Evolutionary conservation across 106 monocot species (phyloP), one percentile per base, ranked within the genome.

Genomic region (Dendrobium huoshanense): DNA sequence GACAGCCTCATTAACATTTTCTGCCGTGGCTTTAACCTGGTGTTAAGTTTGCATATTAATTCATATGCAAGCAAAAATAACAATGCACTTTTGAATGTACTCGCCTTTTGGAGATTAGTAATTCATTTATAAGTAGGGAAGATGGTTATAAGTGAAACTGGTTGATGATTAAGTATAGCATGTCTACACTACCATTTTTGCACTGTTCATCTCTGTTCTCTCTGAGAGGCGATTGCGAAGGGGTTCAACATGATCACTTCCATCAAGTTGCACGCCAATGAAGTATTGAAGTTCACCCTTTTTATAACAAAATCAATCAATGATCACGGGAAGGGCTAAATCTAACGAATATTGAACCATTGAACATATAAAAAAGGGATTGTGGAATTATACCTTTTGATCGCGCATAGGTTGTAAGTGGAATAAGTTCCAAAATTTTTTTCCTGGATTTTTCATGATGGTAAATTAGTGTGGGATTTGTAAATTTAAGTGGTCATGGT

Each of bases 221-320:
- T 89, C 91, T 4, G 98, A 95, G 47, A 99, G 91, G 40, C 98
- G 95, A 85, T 91, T 99, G 61, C 76, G 73, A 77, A 90, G 95
- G 45, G 98, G 98, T 83, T 99, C 93, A 59, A 99, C 82, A 88
- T 95, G 89, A 85, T 91, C 92, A 76, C 98, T 99, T 77, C 98
- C 98, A 91, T 99, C 98, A 5, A 99, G 83, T 95, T 99, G 98
- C 79, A 99, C 98, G 17, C 98, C 98, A 56, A 99, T 95, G 79
- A 99, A 99, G 80, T 99, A 99, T 87, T 99, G 98, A 83, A 99
- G 91, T 56, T 99, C 95, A 17, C 95, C 98, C 98, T 99, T 79
- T 75, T 40, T 79, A 55, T 5, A 76, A 33, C 24, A 64, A 64
- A 16, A 81, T 25, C 15, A 83, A 41, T 29, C 41, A 77, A 18